phyloP scores from a whole-genome alignment of 345 rosid species.

The Passiflora organensis region DNA sequence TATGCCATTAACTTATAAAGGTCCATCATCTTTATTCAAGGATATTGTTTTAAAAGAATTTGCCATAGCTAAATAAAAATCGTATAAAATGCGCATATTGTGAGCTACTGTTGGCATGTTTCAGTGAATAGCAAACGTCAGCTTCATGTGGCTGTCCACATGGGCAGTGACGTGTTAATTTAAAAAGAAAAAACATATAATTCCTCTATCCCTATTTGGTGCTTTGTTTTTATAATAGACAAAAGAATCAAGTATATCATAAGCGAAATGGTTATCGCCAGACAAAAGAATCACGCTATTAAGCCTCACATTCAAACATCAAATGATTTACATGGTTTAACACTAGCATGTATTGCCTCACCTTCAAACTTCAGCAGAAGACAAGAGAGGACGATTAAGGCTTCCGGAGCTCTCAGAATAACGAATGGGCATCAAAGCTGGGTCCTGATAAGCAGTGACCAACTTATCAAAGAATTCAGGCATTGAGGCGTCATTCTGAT shows the following conservation, averaged over 20 bases:
- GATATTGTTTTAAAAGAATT: no score
- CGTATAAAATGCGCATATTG: no score
- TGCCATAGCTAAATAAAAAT: no score
- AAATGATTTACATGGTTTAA: not conserved
- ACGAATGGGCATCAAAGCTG: slow-evolving; percentile 60
- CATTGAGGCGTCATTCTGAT: slow-evolving; percentile 50
- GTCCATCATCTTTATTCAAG: no score
- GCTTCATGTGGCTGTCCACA: no score
- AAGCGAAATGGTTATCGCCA: slow-evolving; percentile 3
- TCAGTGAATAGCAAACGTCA: no score
- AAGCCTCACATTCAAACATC: no score
- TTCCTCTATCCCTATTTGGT: no score
- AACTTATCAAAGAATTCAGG: slow-evolving; percentile 47
- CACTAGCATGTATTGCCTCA: slow-evolving; percentile 17
- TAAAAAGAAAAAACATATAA: no score
- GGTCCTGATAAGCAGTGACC: slow-evolving; percentile 73
- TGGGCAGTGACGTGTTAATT: no score
- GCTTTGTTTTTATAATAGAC: not conserved
- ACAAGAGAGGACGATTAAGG: slow-evolving; percentile 62
- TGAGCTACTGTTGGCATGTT: no score
- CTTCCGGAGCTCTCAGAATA: slow-evolving; percentile 42
- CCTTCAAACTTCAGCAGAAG: slow-evolving; percentile 38
- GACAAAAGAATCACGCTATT: not conserved
- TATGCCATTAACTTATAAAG: no score
- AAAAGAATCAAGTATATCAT: not conserved